Base-by-base conservation (phyloP, 2,329 filamentous ascomycete species). In the Calonectria ilicicola region DNA sequence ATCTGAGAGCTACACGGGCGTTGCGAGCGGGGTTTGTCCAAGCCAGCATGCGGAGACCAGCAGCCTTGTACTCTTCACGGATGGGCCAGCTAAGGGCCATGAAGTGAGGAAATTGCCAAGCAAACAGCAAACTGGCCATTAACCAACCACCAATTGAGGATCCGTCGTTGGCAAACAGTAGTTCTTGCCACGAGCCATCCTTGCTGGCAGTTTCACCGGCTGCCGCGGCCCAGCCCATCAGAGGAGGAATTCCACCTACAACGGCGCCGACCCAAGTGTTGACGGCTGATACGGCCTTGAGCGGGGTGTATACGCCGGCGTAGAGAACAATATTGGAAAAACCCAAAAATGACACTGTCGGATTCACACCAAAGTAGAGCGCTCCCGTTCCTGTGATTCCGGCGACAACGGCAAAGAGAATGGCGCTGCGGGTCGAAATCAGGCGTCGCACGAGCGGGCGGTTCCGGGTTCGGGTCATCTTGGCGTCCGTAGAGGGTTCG, bases 21-120 rank as follows among this genome's bases (percentile, higher is more conserved):
- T 98, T 98, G 79, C 93, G 91, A 0, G 92, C 92, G 0, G 96
- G 95, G 82, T 98, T 96, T 7, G 93, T 93, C 93, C 96, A 98
- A 60, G 90, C 91, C 4, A 98, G 88, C 97, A 93, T 93, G 75
- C 89, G 88, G 80, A 93, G 89, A 10, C 91, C 92, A 0, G 90
- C 92, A 14, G 86, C 87, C 76, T 92, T 93, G 87, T 99, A 99
- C 83, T 99, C 97, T 10, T 97, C 93, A 23, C 95, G 90, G 73
- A 98, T 98, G 5, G 91, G 88, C 91, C 96, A 97, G 58, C 94
- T 96, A 26, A 99, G 88, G 1, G 96, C 93, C 89, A 98, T 98
- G 87, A 99, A 99, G 85, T 99, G 97, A 3, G 97, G 95, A 81
- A 99, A 98, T 82, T 99, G 96, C 97, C 97, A 99, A 15, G 95